Conservation (phyloP, 192 early-diverging fungal genomes). For the Spizellomyces sp. region DNA sequence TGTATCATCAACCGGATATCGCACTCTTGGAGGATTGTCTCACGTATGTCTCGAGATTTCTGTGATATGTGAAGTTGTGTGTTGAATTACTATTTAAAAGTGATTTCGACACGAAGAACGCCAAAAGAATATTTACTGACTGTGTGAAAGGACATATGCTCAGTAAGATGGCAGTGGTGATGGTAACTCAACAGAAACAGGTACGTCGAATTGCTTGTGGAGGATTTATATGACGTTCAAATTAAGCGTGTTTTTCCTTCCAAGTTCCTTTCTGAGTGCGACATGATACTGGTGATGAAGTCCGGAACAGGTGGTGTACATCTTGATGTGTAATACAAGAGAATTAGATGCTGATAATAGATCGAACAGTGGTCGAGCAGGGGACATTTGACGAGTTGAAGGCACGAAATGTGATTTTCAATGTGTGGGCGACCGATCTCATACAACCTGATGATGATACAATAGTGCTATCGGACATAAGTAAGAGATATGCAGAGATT, state of each 20-base stretch:
- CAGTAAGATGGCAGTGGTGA: conserved; percentile 59
- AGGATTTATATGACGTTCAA: too few species aligned
- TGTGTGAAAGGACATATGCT: conserved; percentile 40
- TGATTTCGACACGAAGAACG: conserved; percentile 48
- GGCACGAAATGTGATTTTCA: conserved; percentile 63
- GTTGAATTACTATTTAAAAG: conserved; percentile 21
- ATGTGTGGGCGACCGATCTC: conserved; percentile 63
- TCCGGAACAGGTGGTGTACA: conserved; percentile 33
- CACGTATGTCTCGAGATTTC: conserved; percentile 10
- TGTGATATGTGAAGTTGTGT: not conserved
- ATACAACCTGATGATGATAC: conserved; percentile 63
- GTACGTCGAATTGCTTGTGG: conserved; percentile 1
- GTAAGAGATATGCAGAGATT: not conserved
- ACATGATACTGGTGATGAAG: conserved; percentile 70
- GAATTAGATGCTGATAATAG: too few species aligned
- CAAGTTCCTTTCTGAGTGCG: conserved; percentile 44
- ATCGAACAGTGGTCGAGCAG: conserved; percentile 44
- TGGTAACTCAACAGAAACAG: conserved; percentile 72
- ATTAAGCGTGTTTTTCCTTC: too few species aligned
- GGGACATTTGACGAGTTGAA: conserved; percentile 68
- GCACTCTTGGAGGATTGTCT: conserved; percentile 71
- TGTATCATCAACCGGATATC: conserved; percentile 72
- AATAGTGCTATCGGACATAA: not conserved
- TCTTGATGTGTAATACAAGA: too few species aligned
- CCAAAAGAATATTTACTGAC: conserved; percentile 47